phyloP scores from a whole-genome alignment of 192 early-diverging fungal species.

The Coemansia umbellata region DNA sequence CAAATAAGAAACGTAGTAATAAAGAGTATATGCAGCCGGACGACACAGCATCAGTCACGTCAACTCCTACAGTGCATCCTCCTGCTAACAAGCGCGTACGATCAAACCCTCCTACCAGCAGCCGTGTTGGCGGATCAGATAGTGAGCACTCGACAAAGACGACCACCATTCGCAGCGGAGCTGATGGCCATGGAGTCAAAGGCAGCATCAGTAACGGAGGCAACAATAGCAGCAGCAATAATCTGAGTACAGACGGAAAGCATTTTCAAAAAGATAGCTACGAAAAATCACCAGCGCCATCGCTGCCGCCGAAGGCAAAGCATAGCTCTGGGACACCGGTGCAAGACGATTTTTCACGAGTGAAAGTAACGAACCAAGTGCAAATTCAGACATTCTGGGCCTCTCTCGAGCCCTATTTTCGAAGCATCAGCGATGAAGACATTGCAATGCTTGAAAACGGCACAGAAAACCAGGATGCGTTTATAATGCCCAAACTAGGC shows the following conservation, averaged over 20 bases:
- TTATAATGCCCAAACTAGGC: conserved; percentile 78
- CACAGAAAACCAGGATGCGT: conserved; percentile 63
- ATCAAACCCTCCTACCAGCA: not conserved
- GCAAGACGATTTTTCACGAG: conserved; percentile 62
- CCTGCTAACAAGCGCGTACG: conserved; percentile 31
- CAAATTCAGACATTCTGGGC: conserved; percentile 81
- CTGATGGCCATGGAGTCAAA: not conserved
- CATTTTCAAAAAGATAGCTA: conserved; percentile 8
- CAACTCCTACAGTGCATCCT: conserved; percentile 6
- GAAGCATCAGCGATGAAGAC: conserved; percentile 77
- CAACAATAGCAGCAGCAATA: not conserved
- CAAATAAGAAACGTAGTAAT: not conserved
- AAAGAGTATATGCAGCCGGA: not conserved
- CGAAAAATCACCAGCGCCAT: not conserved
- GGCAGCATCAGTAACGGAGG: not conserved
- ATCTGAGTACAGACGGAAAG: not conserved
- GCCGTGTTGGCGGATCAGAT: conserved; percentile 19
- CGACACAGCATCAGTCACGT: not conserved
- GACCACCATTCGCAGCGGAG: conserved; percentile 3
- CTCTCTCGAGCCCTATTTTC: conserved; percentile 81
- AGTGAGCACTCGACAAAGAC: conserved; percentile 30
- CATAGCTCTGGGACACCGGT: conserved; percentile 44
- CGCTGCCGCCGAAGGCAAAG: conserved; percentile 26
- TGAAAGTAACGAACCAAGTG: conserved; percentile 74
- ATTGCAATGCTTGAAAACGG: conserved; percentile 58